phyloP scores from a whole-genome alignment of 768 basidiomycete genomes.

The Calocybe cyanea region DNA sequence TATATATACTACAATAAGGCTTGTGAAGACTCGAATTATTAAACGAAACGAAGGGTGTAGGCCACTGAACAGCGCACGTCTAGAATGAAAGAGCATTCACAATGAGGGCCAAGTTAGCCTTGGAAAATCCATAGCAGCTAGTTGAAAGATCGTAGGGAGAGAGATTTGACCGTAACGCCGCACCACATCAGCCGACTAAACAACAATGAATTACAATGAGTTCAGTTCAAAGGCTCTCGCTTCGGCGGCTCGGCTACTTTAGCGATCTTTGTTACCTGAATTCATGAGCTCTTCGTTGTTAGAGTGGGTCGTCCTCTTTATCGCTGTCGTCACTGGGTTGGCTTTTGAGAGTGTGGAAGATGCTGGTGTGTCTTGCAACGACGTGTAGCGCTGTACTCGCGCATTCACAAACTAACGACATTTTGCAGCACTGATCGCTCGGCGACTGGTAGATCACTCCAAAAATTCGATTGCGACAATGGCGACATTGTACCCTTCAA shows the following conservation, averaged over 20 bases:
- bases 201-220: no score
- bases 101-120: not conserved
- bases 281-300: not conserved
- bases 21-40: no score
- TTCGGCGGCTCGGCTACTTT: not conserved
- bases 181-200: no score
- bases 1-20: no score
- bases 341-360: conserved; percentile 42
- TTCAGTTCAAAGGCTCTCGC: no score
- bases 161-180: no score
- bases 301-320: not conserved
- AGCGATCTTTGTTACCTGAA: not conserved
- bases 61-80: no score
- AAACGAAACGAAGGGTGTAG: no score
- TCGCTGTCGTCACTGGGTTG: conserved; percentile 1
- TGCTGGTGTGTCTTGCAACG: conserved; percentile 32
- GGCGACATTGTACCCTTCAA: conserved; percentile 43
- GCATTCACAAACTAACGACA: not conserved
- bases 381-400: not conserved
- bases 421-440: conserved; percentile 36
- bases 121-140: no score
- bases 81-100: no score
- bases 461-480: conserved; percentile 40
- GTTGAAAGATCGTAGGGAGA: no score
- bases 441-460: conserved; percentile 37